These are phyloP conservation scores for Pyrenopolyporus hunteri DNA, from an alignment of 495 filamentous ascomycete genomes.

Conservation along the genomic window DNA sequence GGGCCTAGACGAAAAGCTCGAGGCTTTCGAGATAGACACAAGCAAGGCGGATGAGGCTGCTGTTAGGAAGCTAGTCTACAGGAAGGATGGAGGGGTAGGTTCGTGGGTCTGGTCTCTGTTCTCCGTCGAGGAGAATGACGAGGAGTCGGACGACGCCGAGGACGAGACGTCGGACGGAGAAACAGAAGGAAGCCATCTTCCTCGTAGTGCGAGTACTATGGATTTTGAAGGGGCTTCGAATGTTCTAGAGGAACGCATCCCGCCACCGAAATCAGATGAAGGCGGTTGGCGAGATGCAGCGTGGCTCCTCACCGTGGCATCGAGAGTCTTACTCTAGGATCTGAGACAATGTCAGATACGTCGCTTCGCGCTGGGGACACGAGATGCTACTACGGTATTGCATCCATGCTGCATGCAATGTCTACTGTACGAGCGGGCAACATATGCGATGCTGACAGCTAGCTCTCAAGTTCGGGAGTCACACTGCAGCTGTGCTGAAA, in stretches of 20 bases:
- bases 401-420: slow-evolving; percentile 16
- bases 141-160: slow-evolving; percentile 53
- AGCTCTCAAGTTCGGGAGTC: slow-evolving; percentile 26
- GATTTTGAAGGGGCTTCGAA: slow-evolving; percentile 40
- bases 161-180: slow-evolving; percentile 49
- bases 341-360: slow-evolving; percentile 4
- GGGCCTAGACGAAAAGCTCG: slow-evolving; percentile 56
- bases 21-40: slow-evolving; percentile 48
- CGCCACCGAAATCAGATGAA: slow-evolving; percentile 56
- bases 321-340: slow-evolving; percentile 68
- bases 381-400: slow-evolving; percentile 4
- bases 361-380: slow-evolving; percentile 11
- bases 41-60: slow-evolving; percentile 60
- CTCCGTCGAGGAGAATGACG: slow-evolving; percentile 65
- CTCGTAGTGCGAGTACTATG: slow-evolving; percentile 41
- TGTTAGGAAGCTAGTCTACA: slow-evolving; percentile 58
- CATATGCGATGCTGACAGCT: slow-evolving; percentile 19
- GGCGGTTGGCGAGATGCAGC: slow-evolving; percentile 81
- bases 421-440: slow-evolving; percentile 13
- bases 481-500: slow-evolving; percentile 32
- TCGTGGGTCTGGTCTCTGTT: slow-evolving; percentile 83
- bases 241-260: slow-evolving; percentile 41
- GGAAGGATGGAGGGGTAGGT: slow-evolving; percentile 71
- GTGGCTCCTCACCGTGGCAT: slow-evolving; percentile 81
- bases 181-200: slow-evolving; percentile 40